Base-by-base conservation (phyloP, 768 basidiomycete genomes). In the Kwoniella dendrophila region DNA sequence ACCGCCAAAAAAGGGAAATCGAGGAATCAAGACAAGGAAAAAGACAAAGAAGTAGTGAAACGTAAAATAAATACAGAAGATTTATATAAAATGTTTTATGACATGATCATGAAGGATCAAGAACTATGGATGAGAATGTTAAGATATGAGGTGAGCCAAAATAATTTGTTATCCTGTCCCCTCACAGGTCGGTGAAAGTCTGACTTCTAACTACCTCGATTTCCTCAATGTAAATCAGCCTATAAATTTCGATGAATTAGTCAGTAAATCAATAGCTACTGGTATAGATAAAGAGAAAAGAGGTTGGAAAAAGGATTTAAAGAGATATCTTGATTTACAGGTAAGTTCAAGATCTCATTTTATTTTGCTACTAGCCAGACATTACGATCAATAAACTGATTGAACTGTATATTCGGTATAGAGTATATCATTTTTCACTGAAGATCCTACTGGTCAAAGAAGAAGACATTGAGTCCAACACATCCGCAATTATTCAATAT, bases 191-290 rank as follows among this genome's bases (percentile, higher is more conserved):
- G n/a, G n/a, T n/a, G n/a, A n/a, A n/a, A n/a, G n/a, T n/a, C n/a
- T n/a, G n/a, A n/a, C n/a, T n/a, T n/a, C n/a, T n/a, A n/a, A n/a
- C n/a, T n/a, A n/a, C n/a, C n/a, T n/a, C n/a, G n/a, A n/a, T n/a
- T n/a, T n/a, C n/a, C 36, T 8, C 36, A 38, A 8, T 18, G 36
- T 38, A 18, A 38, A 27, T 3, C 43, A 75, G 74, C 74, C 74
- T 8, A 73, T 75, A 47, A 59, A 50, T 24, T 73, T 75, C 29
- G 74, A 75, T 26, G 71, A 73, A 48, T 51, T 75, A 36, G 47
- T 73, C 33, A 66, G 61, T 43, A 75, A 71, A 52, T 36, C 50
- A 12, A 56, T 71, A 11, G 49, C 53, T 16, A 38, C 43, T 26
- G 74, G 74, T 11, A 68, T 75, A 49, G 56, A 69, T 30, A 47